phyloP scores from a whole-genome alignment of 2,329 filamentous ascomycete genomes.

The Venturia pyrina region DNA sequence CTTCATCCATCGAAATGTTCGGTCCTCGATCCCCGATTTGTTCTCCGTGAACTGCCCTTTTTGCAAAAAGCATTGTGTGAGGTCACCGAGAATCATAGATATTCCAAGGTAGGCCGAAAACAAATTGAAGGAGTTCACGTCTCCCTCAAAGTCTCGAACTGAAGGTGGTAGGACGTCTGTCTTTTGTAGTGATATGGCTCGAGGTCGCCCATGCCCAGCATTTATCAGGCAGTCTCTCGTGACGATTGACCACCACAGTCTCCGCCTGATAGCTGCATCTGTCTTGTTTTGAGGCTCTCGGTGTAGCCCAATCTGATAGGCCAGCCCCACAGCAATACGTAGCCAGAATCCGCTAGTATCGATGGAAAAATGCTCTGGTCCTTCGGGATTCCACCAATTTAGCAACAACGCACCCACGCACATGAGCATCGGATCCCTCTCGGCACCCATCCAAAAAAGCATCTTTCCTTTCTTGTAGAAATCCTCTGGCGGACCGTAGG shows the following conservation, averaged over 20 bases:
- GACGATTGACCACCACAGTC: conserved; percentile 35
- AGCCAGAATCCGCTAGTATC: conserved; percentile 37
- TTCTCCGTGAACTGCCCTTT: conserved; percentile 24
- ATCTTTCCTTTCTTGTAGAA: conserved; percentile 25
- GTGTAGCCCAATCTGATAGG: conserved; percentile 36
- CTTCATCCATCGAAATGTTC: conserved; percentile 32
- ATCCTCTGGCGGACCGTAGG: conserved; percentile 23
- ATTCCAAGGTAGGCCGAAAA: conserved; percentile 32
- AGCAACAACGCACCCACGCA: conserved; percentile 29
- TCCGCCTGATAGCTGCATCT: conserved; percentile 27
- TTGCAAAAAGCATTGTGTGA: conserved; percentile 29
- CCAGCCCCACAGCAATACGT: conserved; percentile 31
- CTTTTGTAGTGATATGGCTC: conserved; percentile 30
- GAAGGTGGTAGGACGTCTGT: conserved; percentile 30
- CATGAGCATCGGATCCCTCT: conserved; percentile 30
- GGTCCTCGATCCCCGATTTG: conserved; percentile 26
- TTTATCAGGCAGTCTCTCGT: conserved; percentile 32
- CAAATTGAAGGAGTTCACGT: conserved; percentile 22
- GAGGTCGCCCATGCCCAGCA: conserved; percentile 30
- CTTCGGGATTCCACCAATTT: conserved; percentile 36
- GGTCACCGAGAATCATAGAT: conserved; percentile 30
- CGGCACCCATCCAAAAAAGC: conserved; percentile 25
- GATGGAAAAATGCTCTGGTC: conserved; percentile 30
- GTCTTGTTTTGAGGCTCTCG: conserved; percentile 27
- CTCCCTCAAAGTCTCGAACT: conserved; percentile 26